Evolutionary conservation across 1,284 basidiomycete genomes (phyloP).

Genomic region (Cutaneotrichosporon sp.): DNA sequence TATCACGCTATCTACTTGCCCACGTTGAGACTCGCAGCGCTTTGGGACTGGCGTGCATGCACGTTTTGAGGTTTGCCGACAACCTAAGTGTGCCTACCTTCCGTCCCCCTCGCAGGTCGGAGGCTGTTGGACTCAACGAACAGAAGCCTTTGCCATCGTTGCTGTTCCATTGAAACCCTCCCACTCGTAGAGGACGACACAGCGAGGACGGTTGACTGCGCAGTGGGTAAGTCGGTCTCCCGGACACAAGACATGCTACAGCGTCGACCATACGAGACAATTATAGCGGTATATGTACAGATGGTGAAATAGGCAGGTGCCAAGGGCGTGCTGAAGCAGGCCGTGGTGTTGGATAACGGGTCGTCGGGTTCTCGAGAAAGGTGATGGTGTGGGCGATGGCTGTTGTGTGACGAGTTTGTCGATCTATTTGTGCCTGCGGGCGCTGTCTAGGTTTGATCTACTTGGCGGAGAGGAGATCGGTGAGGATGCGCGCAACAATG

Average conservation of each 20-base stretch:
- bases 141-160: too few species aligned
- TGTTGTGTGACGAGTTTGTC: background rate
- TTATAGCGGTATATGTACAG: background rate
- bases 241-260: background rate
- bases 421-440: background rate
- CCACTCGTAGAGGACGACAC: too few species aligned
- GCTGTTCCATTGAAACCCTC: too few species aligned
- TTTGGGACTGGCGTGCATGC: too few species aligned
- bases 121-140: too few species aligned
- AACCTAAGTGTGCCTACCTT: too few species aligned
- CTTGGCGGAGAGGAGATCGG: constrained; percentile 22
- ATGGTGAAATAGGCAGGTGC: background rate
- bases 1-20: too few species aligned
- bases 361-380: background rate
- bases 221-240: background rate
- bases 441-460: background rate
- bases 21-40: too few species aligned
- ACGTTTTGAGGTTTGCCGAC: too few species aligned
- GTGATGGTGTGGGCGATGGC: background rate
- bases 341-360: background rate
- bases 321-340: too few species aligned
- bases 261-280: background rate
- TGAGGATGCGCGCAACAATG: constrained; percentile 31
- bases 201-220: too few species aligned
- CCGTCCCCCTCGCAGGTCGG: too few species aligned